phyloP scores from a whole-genome alignment of 2,329 filamentous ascomycete species.

The Pyrenophora tritici-repentis region DNA sequence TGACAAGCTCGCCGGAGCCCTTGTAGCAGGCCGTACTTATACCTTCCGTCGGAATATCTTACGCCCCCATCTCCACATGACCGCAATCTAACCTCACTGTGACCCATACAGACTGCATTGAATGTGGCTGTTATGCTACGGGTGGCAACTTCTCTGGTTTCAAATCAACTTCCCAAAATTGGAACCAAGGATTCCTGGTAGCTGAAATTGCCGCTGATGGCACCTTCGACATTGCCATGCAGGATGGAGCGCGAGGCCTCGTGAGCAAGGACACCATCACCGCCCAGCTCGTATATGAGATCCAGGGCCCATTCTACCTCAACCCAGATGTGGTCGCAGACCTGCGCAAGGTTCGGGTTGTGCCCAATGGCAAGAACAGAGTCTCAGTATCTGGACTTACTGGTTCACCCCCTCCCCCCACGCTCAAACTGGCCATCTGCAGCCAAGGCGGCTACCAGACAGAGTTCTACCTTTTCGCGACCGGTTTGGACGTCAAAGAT shows the following conservation, averaged over 20 bases:
- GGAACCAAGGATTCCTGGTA: conserved; percentile 56
- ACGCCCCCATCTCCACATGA: too few species aligned
- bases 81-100: too few species aligned
- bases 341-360: conserved; percentile 42
- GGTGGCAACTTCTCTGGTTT: conserved; percentile 62
- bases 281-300: conserved; percentile 53
- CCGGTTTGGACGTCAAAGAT: too few species aligned
- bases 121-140: conserved; percentile 57
- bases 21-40: conserved; percentile 52
- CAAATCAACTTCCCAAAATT: conserved; percentile 49
- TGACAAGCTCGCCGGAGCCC: conserved; percentile 54
- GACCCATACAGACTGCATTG: too few species aligned
- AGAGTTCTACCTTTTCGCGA: conserved; percentile 44
- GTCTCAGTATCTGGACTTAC: conserved; percentile 48
- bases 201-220: conserved; percentile 56
- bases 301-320: conserved; percentile 53
- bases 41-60: too few species aligned
- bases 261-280: conserved; percentile 43
- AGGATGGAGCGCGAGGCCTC: conserved; percentile 49
- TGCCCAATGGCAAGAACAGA: conserved; percentile 40
- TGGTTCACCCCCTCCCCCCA: conserved; percentile 48
- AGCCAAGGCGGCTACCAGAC: conserved; percentile 48
- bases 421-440: conserved; percentile 50
- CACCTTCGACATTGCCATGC: conserved; percentile 56
- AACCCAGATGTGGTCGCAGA: conserved; percentile 54